Evolutionary conservation across 164 flowering plant species (phyloP).

Genomic region (Magnolia kwangsiensis): DNA sequence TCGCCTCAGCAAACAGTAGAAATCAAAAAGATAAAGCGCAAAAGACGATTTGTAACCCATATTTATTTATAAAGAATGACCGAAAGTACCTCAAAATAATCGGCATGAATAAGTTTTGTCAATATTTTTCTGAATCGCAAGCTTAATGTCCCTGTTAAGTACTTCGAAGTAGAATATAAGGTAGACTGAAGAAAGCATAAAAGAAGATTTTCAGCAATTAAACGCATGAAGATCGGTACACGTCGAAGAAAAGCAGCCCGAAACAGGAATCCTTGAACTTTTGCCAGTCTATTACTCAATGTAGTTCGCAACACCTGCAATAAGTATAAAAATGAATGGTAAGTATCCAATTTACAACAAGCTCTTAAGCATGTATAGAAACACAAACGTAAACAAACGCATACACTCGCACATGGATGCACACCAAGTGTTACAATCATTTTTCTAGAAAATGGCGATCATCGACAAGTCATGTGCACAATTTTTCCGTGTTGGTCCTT

Average conservation of each 20-base stretch:
- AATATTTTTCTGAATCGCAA: constrained; percentile 82
- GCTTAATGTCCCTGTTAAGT: constrained; percentile 84
- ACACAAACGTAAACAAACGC: neutral
- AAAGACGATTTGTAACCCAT: neutral
- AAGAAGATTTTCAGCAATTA: constrained; percentile 84
- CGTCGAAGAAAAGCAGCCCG: constrained; percentile 98
- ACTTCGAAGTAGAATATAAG: constrained; percentile 85
- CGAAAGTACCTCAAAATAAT: constrained; percentile 83
- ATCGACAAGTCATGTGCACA: neutral
- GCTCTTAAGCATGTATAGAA: neutral
- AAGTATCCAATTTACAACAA: neutral
- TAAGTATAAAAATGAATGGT: neutral
- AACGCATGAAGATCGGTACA: constrained; percentile 71
- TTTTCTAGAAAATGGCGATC: neutral
- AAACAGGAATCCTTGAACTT: constrained; percentile 96
- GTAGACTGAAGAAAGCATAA: constrained; percentile 89
- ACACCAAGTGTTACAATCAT: neutral
- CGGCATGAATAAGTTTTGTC: constrained; percentile 78
- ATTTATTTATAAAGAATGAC: neutral
- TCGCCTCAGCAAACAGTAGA: too few relatives aligned
- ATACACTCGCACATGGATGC: neutral
- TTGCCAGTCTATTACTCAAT: constrained; percentile 92
- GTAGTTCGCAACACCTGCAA: constrained; percentile 84
- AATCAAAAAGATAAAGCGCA: too few relatives aligned
- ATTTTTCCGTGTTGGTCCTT: neutral